Evolutionary conservation across 169 alveolate species (phyloP).

Genomic region (Plasmodium cynomolgi): DNA sequence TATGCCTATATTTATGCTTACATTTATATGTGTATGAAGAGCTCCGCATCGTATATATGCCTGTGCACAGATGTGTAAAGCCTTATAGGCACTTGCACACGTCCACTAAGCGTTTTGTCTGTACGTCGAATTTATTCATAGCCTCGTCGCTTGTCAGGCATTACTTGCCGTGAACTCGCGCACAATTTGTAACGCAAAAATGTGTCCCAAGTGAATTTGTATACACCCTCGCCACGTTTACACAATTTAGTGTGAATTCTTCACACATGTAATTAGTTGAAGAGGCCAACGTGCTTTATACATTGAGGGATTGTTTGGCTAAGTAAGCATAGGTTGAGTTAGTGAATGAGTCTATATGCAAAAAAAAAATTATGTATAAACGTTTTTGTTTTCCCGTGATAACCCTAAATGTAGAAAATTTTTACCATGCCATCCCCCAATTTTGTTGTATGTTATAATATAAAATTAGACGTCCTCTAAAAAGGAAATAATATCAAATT

Average conservation of each 20-base stretch:
- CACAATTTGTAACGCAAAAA: not conserved
- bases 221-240: not conserved
- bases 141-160: not conserved
- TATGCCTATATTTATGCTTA: not conserved
- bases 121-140: not conserved
- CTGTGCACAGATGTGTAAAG: not conserved
- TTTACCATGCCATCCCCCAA: not conserved
- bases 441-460: not conserved
- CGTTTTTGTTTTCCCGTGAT: not conserved
- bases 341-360: not conserved
- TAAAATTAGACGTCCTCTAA: not conserved
- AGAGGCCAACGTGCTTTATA: not conserved
- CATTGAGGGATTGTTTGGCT: not conserved
- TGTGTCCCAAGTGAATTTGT: not conserved
- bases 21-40: not conserved
- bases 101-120: not conserved
- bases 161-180: not conserved
- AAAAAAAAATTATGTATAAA: not conserved
- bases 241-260: not conserved
- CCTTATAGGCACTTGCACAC: not conserved
- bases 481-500: not conserved
- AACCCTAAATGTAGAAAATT: not conserved
- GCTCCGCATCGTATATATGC: not conserved
- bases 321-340: not conserved
- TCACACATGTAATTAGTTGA: not conserved